Evolutionary conservation across 2,329 filamentous ascomycete genomes (phyloP), one percentile per base, ranked within the genome.

Genomic region (Penicillium paneum): DNA sequence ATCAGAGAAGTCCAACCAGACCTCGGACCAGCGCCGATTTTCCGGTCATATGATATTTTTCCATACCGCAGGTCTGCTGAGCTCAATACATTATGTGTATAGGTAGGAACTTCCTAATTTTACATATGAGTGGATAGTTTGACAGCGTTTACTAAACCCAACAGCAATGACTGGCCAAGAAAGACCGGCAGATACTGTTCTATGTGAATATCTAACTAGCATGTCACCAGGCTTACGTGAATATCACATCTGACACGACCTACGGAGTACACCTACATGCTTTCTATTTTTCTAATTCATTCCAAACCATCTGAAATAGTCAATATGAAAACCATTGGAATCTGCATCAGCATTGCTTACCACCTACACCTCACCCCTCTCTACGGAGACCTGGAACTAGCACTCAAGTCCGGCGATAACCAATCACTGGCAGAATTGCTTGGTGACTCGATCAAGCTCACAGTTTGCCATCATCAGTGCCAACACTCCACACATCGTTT

Each of bases 401-500:
- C 52, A 26, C 38, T 55, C 48, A 39, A 49, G 12, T 31, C 38
- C 1, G 43, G 40, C 13, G 29, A 52, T 29, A 51, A 34, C 7
- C 17, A 44, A 13, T 32, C 48, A 2, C 29, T 52, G 15, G 28
- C 13, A 8, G 12, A 34, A 31, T 28, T 48, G 1, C 29, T 57
- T n/a, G 17, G 36, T 15, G 47, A 46, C 7, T 57, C 55, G 1
- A 55, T 57, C 34, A 55, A 57, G 19, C 29, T 48, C 13, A 55
- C 42, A 55, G 2, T 55, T 55, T 48, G 55, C 52, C 24, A 55
- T 57, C 39, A 55, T 57, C n/a, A 48, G 52, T 24, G 52, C 55
- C 10, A 57, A 55, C 7, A 55, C 43, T 15, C 38, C 43, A 6
- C 55, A 57, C 32, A 40, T 57, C 15, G 55, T 36, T 8, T 49